Base-by-base conservation (phyloP, 495 filamentous ascomycete species). In the Mytilinidion resinicola region DNA sequence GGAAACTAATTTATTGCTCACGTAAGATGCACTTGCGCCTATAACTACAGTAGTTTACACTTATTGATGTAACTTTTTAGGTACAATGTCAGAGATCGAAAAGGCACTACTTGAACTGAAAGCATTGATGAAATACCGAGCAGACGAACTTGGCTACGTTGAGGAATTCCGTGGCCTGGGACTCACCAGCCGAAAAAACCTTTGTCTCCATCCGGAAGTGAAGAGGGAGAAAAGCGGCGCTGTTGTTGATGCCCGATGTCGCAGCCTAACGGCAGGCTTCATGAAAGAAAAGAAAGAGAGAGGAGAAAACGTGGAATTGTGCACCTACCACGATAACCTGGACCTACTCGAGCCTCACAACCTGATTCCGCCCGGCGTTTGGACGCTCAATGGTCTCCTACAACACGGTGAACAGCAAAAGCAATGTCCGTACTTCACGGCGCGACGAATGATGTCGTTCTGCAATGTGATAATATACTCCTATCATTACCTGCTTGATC, bases 381-480 rank as follows among this genome's bases (percentile, higher is more conserved):
- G 95, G 81, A 96, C 93, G 0, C 79, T 99, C 14, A 91, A 97
- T 66, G 88, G 84, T 3, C 76, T 96, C 7, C 69, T 91, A 38
- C 80, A 78, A 60, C 96, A 99, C 62, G 92, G 93, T 41, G 91
- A 99, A 72, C 77, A 96, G 72, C 85, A 96, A 51, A 97, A 95
- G 66, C 93, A 96, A 70, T 99, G 93, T 67, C 95, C 93, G 0
- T 99, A 99, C 68, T 99, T 99, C 64, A 96, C 90, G 20, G 88
- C 88, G 37, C 79, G 93, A 54, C 83, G 93, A 59, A 99, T 99
- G 93, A 97, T 99, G 92, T 84, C 90, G 51, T 96, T 87, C 69
- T 97, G 92, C 78, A 96, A 99, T 73, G 89, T 99, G 67, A 96
- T 99, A 66, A 97, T 99, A 55, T 99, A 97, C 71, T 97, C 93